Conservation (phyloP, 345 rosid genomes). For the Murraya paniculata region DNA sequence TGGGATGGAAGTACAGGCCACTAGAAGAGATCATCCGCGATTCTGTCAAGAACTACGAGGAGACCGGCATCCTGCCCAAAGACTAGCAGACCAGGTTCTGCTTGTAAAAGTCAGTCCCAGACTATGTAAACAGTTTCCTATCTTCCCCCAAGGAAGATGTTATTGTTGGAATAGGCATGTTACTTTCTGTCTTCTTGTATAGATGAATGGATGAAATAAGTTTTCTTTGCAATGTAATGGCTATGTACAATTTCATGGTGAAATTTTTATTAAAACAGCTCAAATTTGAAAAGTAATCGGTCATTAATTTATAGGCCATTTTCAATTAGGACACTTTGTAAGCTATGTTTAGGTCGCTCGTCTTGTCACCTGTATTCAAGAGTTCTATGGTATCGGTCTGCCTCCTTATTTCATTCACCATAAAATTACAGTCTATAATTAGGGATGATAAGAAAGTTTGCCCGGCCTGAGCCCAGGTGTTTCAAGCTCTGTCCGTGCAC, state of each 20-base stretch:
- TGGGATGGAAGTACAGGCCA: constrained; percentile 51
- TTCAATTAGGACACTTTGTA: too few species aligned
- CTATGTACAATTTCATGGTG: not conserved
- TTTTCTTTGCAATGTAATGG: not conserved
- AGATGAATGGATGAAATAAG: not conserved
- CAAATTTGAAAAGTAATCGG: not conserved
- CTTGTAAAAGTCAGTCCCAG: not conserved
- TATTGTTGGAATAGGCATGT: not conserved
- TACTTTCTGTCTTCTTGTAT: too few species aligned
- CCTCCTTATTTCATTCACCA: not conserved
- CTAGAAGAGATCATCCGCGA: constrained; percentile 58
- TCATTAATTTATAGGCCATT: too few species aligned
- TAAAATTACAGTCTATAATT: too few species aligned
- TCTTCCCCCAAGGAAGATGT: not conserved
- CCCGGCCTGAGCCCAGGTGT: too few species aligned
- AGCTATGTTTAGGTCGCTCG: not conserved
- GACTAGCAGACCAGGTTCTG: not conserved
- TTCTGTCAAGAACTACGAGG: constrained; percentile 44
- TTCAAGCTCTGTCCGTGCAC: too few species aligned
- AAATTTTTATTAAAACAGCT: not conserved
- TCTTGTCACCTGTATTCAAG: not conserved
- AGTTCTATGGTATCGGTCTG: not conserved
- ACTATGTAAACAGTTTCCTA: not conserved
- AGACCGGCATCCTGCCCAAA: not conserved
- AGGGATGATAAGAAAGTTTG: too few species aligned